Base-by-base conservation (phyloP, 1,284 basidiomycete genomes). In the Papiliotrema fonsecae region DNA sequence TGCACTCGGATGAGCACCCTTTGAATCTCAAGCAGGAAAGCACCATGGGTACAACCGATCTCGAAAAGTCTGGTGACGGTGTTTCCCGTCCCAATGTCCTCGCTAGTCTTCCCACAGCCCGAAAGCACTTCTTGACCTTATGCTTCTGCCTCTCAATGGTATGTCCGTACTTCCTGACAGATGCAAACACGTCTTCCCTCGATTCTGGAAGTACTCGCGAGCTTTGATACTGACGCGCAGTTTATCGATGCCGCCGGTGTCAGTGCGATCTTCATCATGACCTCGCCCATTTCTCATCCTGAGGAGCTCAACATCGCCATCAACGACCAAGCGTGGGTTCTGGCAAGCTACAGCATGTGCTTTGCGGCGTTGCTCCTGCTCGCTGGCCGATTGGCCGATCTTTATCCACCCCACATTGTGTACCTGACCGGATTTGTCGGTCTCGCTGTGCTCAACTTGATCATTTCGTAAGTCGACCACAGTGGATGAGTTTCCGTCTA, bases 171-270 rank as follows among this genome's bases (percentile, higher is more conserved):
- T 38, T 13, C 6, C 6, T 26, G 11, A 28, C 3, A 22, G 16
- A 14, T 26, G 30, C 16, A 27, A 36, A 30, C 37, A 9, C 30
- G 9, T 32, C 30, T 25, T 32, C 21, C 39, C 36, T 37, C 28
- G 4, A 36, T 32, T 21, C 14, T 28, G 32, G 25, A 18, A 16
- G 7, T 26, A 22, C 38, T 28, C 28, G 19, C 21, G 27, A 30
- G 21, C 6, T 18, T 21, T 22, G 26, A 13, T 24, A 39, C 49
- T 19, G 19, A 9, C 18, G 21, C 7, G 6, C 31, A 28, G 58
- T 64, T 61, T 49, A 65, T 65, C 44, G 70, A 72, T 35, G 64
- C 64, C 6, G 65, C 68, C 6, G 64, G 60, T 21, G 66, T 69
- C 1, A 54, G 51, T 10, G 64, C 68, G 5, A 69, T 65, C 5